Evolutionary conservation across 148 eudicot genomes (phyloP), one percentile per base, ranked within the genome.

Genomic region (Arctostaphylos glauca): DNA sequence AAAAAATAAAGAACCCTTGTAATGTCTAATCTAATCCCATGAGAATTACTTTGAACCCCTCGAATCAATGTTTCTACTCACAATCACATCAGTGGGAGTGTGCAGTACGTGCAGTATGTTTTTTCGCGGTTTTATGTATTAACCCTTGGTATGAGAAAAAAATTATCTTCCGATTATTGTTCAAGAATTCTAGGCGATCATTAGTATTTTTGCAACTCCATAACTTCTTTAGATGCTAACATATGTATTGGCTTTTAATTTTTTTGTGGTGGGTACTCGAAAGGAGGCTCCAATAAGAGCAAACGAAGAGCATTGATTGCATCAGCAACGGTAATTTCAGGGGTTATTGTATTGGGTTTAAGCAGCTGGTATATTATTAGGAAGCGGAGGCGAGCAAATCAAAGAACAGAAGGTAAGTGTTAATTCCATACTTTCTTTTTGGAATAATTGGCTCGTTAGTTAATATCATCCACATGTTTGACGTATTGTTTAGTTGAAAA

Each of bases 241-340:
- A 55, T 55, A 3, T 50, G 0, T 47, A 5, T 18, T 60, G 9
- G 10, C 15, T 2, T 41, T 5, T 55, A n/a, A 46, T 64, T 49
- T 5, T 2, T 47, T 46, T 23, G 0, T 66, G 59, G 56, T 48
- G 43, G 50, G 76, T 18, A 3, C 19, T 49, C 23, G 3, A 66
- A 23, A 68, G 72, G 76, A 68, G 72, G 76, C 18, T 50, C 38
- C 8, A 64, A 52, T 2, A 80, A 66, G 13, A 38, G 5, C 47
- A 80, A 80, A 70, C 76, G 76, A 6, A 80, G 50, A n/a, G 82
- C 62, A 0, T 59, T 80, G 82, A 80, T 80, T 13, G 82, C 82
- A 68, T 80, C 75, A 44, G 60, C 52, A 52, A 50, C 76, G 9
- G 50, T 38, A 3, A 19, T 52, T 3, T 67, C 41, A 68, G 82